Base-by-base conservation (phyloP, 805 yeast genomes). In the Dipodascus albidus region DNA sequence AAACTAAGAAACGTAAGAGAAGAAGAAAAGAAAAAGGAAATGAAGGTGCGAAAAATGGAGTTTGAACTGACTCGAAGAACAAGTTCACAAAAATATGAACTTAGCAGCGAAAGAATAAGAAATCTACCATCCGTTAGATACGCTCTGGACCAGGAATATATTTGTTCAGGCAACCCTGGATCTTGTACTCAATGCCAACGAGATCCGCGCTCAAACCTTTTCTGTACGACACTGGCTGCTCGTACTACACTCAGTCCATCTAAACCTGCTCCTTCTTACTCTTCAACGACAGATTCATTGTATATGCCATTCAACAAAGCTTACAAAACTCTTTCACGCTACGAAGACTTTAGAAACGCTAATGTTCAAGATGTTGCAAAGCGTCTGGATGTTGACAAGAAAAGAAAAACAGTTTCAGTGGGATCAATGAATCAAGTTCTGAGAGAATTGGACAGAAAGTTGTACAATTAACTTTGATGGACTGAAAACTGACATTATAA, bases 91-190 rank as follows among this genome's bases (percentile, higher is more conserved):
- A 31, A 15, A 31, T 8, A 17, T 14, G n/a, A 19, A 38, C 20
- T 14, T 4, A 38, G 17, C 20, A 38, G 20, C 6, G 44, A 17
- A 14, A 4, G 17, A 9, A 31, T 15, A 9, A 15, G 15, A n/a
- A 14, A 14, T 38, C 20, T 38, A 14, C 44, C 44, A 6, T 14
- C 15, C 6, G 44, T 14, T 4, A 4, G 44, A 4, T 38, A 38
- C 20, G 44, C 44, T 38, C 6, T 38, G 44, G 44, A 38, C n/a
- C 44, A 38, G n/a, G 44, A 38, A 17, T 38, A 38, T 38, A 38
- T 38, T 14, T 38, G 44, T 19, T 38, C 44, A 38, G 44, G 44
- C n/a, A 38, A 38, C 20, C 44, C 44, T 38, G 44, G 44, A 14
- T 38, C 44, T 4, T 38, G 44, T 14, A 38, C 20, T 14, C 44